Evolutionary conservation across 306 rosid genomes (phyloP), one percentile per base, ranked within the genome.

Genomic region (Urtica urens): DNA sequence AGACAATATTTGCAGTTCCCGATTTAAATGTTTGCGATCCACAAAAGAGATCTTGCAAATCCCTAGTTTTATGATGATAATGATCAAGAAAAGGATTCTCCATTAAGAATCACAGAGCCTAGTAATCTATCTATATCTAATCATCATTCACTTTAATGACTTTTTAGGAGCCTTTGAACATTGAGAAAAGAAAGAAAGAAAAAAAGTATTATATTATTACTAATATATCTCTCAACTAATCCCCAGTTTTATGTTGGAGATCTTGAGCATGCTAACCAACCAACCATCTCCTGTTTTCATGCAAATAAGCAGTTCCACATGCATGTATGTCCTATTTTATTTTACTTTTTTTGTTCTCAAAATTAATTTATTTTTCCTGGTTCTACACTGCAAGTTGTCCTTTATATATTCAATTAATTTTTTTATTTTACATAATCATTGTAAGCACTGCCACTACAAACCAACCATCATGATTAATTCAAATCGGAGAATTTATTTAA

Each of bases 181-280:
- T 22, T 21, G 21, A 19, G 50, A 30, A 34, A 23, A 8, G 28
- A 1, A 30, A 20, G 42, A 34, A 58, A 48, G 28, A 48, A 38
- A 38, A 12, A 38, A n/a, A 38, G 6, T 6, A n/a, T 5, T n/a
- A 25, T 16, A 44, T 16, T 53, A 16, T 26, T 23, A n/a, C 3
- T 13, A 35, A 35, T 10, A 35, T 35, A 35, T 35, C n/a, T 35
- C 40, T 35, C 40, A 35, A 35, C 40, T 13, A 29, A 40, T 54
- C 72, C 67, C 63, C n/a, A 25, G 28, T 50, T 60, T 34, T 49
- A 20, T 53, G 72, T 42, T 21, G 38, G 21, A 44, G 57, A 51
- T 58, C 56, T 46, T 39, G n/a, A 44, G 10, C 37, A 25, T 30
- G 27, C 49, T 23, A 35, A 42, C 31, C 31, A 39, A 53, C 52